These are phyloP conservation scores for Aristolochia californica DNA, from an alignment of 164 flowering plant species.

Conservation along the genomic window DNA sequence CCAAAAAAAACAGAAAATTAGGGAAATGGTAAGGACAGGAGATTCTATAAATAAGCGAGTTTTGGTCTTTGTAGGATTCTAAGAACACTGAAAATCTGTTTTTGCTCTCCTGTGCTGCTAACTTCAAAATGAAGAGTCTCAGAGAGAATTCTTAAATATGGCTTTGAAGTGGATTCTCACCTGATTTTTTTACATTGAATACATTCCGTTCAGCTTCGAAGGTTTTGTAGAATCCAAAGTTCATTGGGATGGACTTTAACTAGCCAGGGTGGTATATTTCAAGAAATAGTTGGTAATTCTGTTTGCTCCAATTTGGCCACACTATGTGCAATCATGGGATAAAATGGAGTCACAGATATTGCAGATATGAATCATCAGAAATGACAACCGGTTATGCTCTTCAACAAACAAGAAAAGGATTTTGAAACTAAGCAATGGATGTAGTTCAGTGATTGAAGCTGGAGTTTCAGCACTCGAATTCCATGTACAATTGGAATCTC, in stretches of 20 bases:
- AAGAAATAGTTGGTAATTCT: constrained; percentile 53
- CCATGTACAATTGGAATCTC: no score
- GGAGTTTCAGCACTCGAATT: no score
- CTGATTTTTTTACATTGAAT: constrained; percentile 79
- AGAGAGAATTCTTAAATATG: constrained; percentile 70
- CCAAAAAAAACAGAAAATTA: constrained; percentile 56
- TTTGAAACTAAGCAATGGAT: no score
- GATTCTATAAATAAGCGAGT: constrained; percentile 55
- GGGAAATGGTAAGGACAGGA: constrained; percentile 50
- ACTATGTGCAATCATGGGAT: no score
- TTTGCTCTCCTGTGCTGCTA: constrained; percentile 73
- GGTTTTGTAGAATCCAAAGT: constrained; percentile 44
- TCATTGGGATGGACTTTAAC: constrained; percentile 49
- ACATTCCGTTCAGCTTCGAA: constrained; percentile 66
- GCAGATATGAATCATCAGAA: no score
- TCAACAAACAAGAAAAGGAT: no score
- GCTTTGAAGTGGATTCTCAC: constrained; percentile 64
- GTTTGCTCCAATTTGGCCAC: no score
- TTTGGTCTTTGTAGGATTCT: constrained; percentile 82
- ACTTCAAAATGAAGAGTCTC: constrained; percentile 86
- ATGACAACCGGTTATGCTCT: no score
- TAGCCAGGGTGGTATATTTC: constrained; percentile 35
- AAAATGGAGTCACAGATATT: no score
- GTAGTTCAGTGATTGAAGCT: no score
- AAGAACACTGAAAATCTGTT: constrained; percentile 57